Percentiles rank a stretch among this genome's conserved stretches.
These are phyloP conservation scores for Kwoniella bestiolae DNA, from an alignment of 768 basidiomycete genomes.

Conservation along the genomic window DNA sequence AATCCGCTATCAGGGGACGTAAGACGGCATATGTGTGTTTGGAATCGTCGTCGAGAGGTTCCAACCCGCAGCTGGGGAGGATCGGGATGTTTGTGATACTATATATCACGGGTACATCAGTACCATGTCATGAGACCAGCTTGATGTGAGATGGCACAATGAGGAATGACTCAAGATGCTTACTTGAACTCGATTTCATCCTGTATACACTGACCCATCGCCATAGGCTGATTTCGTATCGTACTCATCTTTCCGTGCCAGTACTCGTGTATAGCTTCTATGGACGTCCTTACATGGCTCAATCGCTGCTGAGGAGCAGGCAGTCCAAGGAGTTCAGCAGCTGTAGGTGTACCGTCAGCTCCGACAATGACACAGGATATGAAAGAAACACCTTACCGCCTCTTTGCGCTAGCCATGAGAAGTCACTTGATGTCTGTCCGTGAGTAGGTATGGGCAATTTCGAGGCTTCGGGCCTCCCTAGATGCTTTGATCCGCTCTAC, in stretches of 20 bases:
- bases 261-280: conserved; percentile 14
- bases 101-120: not conserved
- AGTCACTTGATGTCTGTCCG: not conserved
- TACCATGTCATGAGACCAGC: not conserved
- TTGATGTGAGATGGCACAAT: not conserved
- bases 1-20: conserved; percentile 2
- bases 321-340: conserved; percentile 16
- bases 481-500: not conserved
- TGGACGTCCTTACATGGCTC: not conserved
- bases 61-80: not conserved
- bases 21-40: conserved; percentile 8
- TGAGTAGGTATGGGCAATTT: not conserved
- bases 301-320: not conserved
- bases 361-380: not conserved
- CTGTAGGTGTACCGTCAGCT: not conserved
- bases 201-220: conserved; percentile 12
- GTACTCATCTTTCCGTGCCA: conserved; percentile 19
- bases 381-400: conserved; percentile 15
- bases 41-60: not conserved
- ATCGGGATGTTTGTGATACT: conserved; percentile 14
- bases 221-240: not conserved
- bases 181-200: conserved; percentile 24
- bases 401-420: conserved; percentile 12
- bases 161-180: not conserved
- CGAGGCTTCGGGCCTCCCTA: not conserved